Evolutionary conservation across 257 asterid genomes (phyloP).

Genomic region (Cruciata laevipes): DNA sequence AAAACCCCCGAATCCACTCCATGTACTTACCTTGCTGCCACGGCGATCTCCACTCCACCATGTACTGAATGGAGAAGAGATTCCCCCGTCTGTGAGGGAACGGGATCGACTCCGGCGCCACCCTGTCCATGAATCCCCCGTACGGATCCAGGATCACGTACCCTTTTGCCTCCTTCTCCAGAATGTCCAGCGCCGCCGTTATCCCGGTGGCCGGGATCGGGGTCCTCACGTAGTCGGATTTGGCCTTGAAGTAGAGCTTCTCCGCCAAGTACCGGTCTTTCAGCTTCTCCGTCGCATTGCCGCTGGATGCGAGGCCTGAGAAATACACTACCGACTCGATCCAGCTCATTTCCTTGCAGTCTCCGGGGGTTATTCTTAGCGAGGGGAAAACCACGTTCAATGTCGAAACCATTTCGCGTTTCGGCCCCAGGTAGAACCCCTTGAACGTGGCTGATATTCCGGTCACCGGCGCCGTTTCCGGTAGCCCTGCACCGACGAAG

Average conservation of each 20-base stretch:
- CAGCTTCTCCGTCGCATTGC: slow-evolving; percentile 14
- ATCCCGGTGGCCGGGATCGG: slow-evolving; percentile 35
- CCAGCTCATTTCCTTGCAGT: slow-evolving; percentile 64
- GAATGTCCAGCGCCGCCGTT: slow-evolving; percentile 18
- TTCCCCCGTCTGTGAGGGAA: slow-evolving; percentile 76
- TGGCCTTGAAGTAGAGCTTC: slow-evolving; percentile 59
- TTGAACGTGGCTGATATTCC: slow-evolving; percentile 57
- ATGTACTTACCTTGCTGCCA: slow-evolving; percentile 25
- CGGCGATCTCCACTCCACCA: slow-evolving; percentile 45
- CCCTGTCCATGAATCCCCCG: slow-evolving; percentile 58
- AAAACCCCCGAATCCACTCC: slow-evolving; percentile 54
- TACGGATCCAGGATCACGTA: slow-evolving; percentile 62
- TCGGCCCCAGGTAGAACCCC: slow-evolving; percentile 52
- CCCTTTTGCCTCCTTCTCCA: slow-evolving; percentile 55
- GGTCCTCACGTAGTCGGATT: slow-evolving; percentile 53
- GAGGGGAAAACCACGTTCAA: slow-evolving; percentile 36
- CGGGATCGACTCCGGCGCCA: slow-evolving; percentile 44
- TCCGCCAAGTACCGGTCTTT: slow-evolving; percentile 33
- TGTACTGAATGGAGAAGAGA: slow-evolving; percentile 51
- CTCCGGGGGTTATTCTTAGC: slow-evolving; percentile 22
- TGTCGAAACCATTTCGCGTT: slow-evolving; percentile 24
- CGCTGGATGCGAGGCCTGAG: slow-evolving; percentile 27
- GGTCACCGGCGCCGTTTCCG: slow-evolving; percentile 13
- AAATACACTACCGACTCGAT: slow-evolving; percentile 57
- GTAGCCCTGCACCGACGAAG: slow-evolving; percentile 44